These are phyloP conservation scores for Torulaspora indica DNA, from an alignment of 805 yeast species.

Conservation along the genomic window DNA sequence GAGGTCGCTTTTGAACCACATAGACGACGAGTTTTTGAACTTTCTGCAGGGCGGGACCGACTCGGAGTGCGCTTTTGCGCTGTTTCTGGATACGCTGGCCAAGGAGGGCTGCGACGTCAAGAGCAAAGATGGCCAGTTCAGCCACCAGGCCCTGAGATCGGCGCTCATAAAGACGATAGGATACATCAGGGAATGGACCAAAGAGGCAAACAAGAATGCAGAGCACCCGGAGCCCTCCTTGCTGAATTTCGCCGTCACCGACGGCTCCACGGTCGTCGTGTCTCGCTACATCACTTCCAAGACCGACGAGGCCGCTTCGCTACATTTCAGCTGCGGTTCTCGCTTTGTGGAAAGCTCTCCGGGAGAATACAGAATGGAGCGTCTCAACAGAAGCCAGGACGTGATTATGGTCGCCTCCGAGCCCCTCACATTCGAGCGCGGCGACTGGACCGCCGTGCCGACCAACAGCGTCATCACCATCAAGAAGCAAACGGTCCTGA, in stretches of 20 bases:
- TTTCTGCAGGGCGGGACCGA: conserved; percentile 91
- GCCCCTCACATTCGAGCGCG: conserved; percentile 92
- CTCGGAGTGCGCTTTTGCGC: conserved; percentile 90
- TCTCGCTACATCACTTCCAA: conserved; percentile 83
- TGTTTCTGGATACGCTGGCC: conserved; percentile 70
- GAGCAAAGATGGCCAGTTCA: conserved; percentile 42
- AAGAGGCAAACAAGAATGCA: conserved; percentile 44
- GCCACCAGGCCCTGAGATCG: conserved; percentile 54
- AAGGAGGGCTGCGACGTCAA: conserved; percentile 72
- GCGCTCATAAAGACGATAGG: conserved; percentile 74
- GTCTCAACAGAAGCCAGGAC: conserved; percentile 86
- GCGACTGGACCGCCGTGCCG: conserved; percentile 97
- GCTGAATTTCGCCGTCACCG: conserved; percentile 91
- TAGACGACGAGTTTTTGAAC: conserved; percentile 75
- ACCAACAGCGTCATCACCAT: conserved; percentile 83
- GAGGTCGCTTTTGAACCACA: conserved; percentile 61
- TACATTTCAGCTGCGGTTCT: conserved; percentile 92
- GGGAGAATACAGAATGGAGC: conserved; percentile 90
- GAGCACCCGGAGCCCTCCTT: conserved; percentile 65
- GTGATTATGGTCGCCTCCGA: conserved; percentile 96
- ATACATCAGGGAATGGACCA: conserved; percentile 73
- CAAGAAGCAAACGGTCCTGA: conserved; percentile 74
- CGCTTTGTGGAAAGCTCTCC: conserved; percentile 85
- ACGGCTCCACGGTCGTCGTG: conserved; percentile 81
- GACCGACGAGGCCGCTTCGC: conserved; percentile 92